A percentile compares a stretch with the other conserved stretches of the same genome.
These are phyloP conservation scores for Handroanthus guayacan DNA, from an alignment of 257 asterid genomes.

Conservation along the genomic window DNA sequence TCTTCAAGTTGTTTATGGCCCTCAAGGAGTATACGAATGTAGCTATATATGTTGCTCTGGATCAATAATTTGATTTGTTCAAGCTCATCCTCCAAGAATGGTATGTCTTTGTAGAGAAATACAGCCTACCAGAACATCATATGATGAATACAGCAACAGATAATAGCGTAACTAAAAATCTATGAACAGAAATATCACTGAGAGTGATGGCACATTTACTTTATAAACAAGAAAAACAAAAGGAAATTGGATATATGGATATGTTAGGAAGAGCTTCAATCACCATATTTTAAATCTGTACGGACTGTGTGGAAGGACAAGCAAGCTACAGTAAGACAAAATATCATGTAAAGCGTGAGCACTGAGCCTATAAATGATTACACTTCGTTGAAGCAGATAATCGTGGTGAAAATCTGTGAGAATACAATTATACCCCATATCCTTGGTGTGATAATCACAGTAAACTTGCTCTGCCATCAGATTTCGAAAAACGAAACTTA, in stretches of 20 bases:
- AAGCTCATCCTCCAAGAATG: conserved; percentile 62
- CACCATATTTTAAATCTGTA: no score
- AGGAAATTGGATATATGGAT: no score
- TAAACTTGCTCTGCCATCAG: no score
- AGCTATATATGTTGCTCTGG: conserved; percentile 60
- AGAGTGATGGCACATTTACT: background rate
- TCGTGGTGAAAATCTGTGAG: no score
- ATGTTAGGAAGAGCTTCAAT: background rate
- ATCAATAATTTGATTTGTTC: conserved; percentile 56
- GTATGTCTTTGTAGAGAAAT: conserved; percentile 59
- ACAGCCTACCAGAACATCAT: conserved; percentile 50
- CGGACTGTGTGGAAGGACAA: no score
- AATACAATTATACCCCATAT: no score
- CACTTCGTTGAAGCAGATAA: background rate
- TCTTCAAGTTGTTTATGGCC: conserved; percentile 64
- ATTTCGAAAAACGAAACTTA: background rate
- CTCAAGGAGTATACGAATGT: conserved; percentile 60
- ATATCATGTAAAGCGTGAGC: background rate
- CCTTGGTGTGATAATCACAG: no score
- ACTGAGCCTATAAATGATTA: background rate
- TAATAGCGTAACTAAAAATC: no score
- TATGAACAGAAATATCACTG: background rate
- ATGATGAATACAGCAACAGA: background rate
- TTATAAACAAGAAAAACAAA: no score
- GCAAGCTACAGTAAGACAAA: background rate